Percentiles rank a stretch among this genome's conserved stretches.
phyloP scores from a whole-genome alignment of 495 filamentous ascomycete species.

The Podospora comata region DNA sequence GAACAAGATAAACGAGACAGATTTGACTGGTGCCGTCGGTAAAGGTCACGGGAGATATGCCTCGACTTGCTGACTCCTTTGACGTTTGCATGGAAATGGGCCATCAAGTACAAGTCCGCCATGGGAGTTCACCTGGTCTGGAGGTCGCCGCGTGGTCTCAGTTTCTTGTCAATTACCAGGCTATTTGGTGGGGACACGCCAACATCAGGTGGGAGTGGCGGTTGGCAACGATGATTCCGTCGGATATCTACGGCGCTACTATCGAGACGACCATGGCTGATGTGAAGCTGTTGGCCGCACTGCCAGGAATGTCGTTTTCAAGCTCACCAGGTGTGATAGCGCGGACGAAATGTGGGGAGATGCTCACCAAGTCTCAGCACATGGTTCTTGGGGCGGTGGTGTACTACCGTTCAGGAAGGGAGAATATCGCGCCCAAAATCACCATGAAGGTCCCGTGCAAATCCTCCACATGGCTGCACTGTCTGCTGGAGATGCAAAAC shows the following conservation, averaged over 20 bases:
- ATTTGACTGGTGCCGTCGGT: neutral
- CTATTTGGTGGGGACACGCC: neutral
- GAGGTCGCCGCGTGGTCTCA: neutral
- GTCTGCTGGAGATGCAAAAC: neutral
- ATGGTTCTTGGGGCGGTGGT: neutral
- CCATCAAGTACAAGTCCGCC: neutral
- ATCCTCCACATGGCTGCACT: neutral
- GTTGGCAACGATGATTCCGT: neutral
- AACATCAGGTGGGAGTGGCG: neutral
- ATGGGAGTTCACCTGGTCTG: neutral
- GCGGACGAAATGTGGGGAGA: neutral
- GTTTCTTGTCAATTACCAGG: neutral
- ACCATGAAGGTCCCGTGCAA: neutral
- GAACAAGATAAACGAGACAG: neutral
- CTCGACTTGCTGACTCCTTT: neutral
- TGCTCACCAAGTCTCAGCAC: neutral
- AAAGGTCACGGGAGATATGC: neutral
- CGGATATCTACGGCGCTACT: neutral
- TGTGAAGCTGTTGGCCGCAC: neutral
- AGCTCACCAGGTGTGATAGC: neutral
- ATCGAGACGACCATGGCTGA: neutral
- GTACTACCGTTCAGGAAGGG: neutral
- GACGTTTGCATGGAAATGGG: neutral
- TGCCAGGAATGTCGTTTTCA: neutral
- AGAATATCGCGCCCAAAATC: neutral